Percentiles rank a stretch among this genome's conserved stretches.
Conservation (phyloP, 2,329 filamentous ascomycete genomes). For the Alternaria atra region DNA sequence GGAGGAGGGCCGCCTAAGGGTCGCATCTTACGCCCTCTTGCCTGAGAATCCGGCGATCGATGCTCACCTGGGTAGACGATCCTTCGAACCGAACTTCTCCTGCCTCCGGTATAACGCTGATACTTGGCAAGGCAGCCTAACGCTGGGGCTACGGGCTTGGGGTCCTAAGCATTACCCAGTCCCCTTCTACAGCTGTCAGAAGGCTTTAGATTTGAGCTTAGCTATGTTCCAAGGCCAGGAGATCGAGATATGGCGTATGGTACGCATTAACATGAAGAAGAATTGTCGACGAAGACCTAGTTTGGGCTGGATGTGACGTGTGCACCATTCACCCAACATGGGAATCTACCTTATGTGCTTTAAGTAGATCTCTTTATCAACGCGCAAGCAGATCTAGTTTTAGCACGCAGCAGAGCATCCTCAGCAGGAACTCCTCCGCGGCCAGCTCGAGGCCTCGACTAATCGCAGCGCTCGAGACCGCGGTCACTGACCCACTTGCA, state of each 20-base stretch:
- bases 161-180: constrained; percentile 19
- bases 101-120: constrained; percentile 7
- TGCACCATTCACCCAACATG: background rate
- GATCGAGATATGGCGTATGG: background rate
- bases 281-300: background rate
- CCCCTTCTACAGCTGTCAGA: constrained; percentile 16
- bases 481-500: constrained; percentile 25
- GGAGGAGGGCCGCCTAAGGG: constrained; percentile 37
- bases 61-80: constrained; percentile 24
- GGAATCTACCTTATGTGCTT: background rate
- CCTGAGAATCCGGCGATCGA: constrained; percentile 24
- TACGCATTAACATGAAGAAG: background rate
- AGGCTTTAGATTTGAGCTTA: constrained; percentile 17
- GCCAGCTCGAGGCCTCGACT: constrained; percentile 13
- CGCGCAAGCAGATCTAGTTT: background rate
- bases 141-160: constrained; percentile 26
- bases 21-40: constrained; percentile 14
- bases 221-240: background rate
- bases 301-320: background rate
- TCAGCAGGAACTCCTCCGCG: constrained; percentile 1
- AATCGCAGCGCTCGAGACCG: constrained; percentile 25
- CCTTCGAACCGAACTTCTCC: constrained; percentile 11
- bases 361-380: background rate
- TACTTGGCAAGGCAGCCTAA: constrained; percentile 20
- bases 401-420: background rate